phyloP scores from a whole-genome alignment of 129 eudicot species.

The Cynara cardunculus region DNA sequence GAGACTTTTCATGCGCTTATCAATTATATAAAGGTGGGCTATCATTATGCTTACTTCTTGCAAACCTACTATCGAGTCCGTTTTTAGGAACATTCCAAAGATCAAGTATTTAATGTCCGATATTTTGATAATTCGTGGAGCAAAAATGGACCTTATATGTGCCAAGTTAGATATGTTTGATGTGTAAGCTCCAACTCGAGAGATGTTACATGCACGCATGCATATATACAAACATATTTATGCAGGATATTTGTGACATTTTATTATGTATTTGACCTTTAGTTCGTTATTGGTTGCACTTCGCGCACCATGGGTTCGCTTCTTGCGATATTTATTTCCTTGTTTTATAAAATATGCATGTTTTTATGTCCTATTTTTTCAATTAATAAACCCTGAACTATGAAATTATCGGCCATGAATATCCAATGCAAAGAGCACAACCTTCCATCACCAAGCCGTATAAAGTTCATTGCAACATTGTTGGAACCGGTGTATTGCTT shows the following conservation, averaged over 20 bases:
- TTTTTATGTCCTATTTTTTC: background rate
- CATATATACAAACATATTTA: too few relatives aligned
- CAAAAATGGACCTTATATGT: too few relatives aligned
- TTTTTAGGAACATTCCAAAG: too few relatives aligned
- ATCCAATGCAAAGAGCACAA: slow-evolving; percentile 18
- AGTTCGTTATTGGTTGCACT: background rate
- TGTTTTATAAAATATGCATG: background rate
- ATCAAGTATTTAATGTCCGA: too few relatives aligned
- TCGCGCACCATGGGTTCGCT: background rate
- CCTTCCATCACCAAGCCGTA: slow-evolving; percentile 77
- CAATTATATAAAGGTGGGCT: too few relatives aligned
- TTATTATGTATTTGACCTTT: background rate
- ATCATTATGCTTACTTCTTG: too few relatives aligned
- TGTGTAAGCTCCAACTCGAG: too few relatives aligned
- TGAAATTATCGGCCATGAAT: background rate
- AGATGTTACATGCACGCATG: too few relatives aligned
- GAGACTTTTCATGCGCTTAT: too few relatives aligned
- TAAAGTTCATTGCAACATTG: slow-evolving; percentile 77
- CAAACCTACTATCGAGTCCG: too few relatives aligned
- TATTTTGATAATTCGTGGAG: too few relatives aligned
- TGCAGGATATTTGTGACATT: background rate
- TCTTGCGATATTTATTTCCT: background rate
- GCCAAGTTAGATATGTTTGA: too few relatives aligned
- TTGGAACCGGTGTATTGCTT: slow-evolving; percentile 74
- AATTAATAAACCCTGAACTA: background rate